These are phyloP conservation scores for Quercus rubra DNA, from an alignment of 306 rosid species.

Conservation along the genomic window DNA sequence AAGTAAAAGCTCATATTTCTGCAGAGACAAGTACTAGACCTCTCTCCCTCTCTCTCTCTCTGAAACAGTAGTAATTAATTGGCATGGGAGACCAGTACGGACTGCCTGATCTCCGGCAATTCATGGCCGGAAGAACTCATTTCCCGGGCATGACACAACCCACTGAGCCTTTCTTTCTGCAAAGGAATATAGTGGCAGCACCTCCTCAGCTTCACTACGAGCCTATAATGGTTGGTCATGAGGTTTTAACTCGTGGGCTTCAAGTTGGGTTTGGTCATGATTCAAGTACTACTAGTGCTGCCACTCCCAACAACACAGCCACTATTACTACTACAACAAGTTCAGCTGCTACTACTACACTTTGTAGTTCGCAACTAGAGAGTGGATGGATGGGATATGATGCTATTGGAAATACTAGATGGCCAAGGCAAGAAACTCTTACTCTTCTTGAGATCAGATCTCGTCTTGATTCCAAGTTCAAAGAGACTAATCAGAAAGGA, in stretches of 20 bases:
- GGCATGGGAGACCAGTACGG: constrained; percentile 38
- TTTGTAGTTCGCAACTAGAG: constrained; percentile 14
- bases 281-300: neutral
- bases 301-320: constrained; percentile 2
- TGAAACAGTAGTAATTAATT: neutral
- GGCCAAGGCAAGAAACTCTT: constrained; percentile 89
- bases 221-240: constrained; percentile 20
- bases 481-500: constrained; percentile 71
- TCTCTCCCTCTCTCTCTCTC: neutral
- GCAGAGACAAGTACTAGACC: neutral
- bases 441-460: constrained; percentile 88
- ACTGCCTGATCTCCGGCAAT: constrained; percentile 57
- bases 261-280: constrained; percentile 4
- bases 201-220: constrained; percentile 30
- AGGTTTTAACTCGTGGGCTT: constrained; percentile 29
- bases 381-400: constrained; percentile 49
- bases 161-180: constrained; percentile 22
- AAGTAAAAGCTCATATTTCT: constrained; percentile 18
- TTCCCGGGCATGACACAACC: constrained; percentile 18
- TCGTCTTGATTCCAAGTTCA: constrained; percentile 76
- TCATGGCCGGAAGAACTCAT: constrained; percentile 36
- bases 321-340: neutral
- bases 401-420: constrained; percentile 42
- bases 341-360: constrained; percentile 18
- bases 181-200: neutral